These are phyloP conservation scores for Boletellus sp. DNA, from an alignment of 768 basidiomycete genomes.

Conservation along the genomic window DNA sequence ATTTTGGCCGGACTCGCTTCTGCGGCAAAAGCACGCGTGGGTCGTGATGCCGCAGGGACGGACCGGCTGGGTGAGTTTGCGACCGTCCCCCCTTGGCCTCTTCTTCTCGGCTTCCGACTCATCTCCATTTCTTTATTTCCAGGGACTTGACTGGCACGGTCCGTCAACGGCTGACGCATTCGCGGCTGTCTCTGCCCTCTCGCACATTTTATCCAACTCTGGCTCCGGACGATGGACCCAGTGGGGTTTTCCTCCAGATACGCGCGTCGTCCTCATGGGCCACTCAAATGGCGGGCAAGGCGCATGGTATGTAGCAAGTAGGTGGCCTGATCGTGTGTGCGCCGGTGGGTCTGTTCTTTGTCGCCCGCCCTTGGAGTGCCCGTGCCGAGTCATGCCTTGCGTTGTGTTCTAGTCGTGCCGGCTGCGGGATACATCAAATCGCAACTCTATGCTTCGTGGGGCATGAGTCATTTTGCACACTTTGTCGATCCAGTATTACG, in stretches of 20 bases:
- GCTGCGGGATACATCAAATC: slow-evolving; percentile 86
- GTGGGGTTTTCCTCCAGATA: slow-evolving; percentile 38
- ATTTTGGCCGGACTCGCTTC: slow-evolving; percentile 65
- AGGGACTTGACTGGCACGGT: slow-evolving; percentile 95
- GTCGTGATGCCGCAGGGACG: slow-evolving; percentile 76
- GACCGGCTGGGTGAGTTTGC: slow-evolving; percentile 67
- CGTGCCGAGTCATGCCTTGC: not conserved
- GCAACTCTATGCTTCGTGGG: slow-evolving; percentile 77
- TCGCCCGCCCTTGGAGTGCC: no score
- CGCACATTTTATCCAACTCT: slow-evolving; percentile 38
- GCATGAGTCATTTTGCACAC: slow-evolving; percentile 68
- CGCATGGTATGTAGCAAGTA: slow-evolving; percentile 71
- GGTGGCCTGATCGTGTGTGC: slow-evolving; percentile 72
- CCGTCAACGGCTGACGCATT: slow-evolving; percentile 72
- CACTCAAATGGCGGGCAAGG: slow-evolving; percentile 96
- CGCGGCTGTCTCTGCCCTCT: slow-evolving; percentile 55
- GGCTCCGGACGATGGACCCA: slow-evolving; percentile 33
- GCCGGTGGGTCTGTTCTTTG: slow-evolving; percentile 44
- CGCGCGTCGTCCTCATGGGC: slow-evolving; percentile 66
- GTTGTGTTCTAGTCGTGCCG: slow-evolving; percentile 51
- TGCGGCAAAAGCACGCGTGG: slow-evolving; percentile 63
- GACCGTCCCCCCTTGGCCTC: not conserved
- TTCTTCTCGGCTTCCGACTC: not conserved
- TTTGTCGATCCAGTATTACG: slow-evolving; percentile 74
- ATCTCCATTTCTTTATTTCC: not conserved